These are phyloP conservation scores for Aspergillus pseudotamarii DNA, from an alignment of 2,329 filamentous ascomycete species.

Conservation along the genomic window DNA sequence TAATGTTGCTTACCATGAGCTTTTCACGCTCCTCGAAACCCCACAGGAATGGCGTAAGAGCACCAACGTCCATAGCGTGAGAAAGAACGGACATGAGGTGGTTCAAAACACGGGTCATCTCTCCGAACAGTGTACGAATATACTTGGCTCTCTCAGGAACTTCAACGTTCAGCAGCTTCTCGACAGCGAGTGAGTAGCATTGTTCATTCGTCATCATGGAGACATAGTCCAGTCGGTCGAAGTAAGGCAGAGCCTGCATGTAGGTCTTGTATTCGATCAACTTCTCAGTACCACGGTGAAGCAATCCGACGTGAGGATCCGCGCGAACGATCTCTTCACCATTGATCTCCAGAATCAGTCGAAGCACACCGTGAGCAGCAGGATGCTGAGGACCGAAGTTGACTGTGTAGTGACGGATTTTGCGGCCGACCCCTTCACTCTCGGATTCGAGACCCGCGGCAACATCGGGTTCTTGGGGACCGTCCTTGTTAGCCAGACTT, in stretches of 20 bases:
- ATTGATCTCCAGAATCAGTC: slow-evolving; percentile 94
- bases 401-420: slow-evolving; percentile 98
- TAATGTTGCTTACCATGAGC: slow-evolving; percentile 75
- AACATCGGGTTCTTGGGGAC: slow-evolving; percentile 42
- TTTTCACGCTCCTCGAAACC: slow-evolving; percentile 99
- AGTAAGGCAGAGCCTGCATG: slow-evolving; percentile 96
- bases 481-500: slow-evolving; percentile 45
- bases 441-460: slow-evolving; percentile 53
- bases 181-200: slow-evolving; percentile 90
- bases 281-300: slow-evolving; percentile 98
- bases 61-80: slow-evolving; percentile 98
- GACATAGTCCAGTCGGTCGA: slow-evolving; percentile 97
- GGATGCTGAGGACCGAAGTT: slow-evolving; percentile 99
- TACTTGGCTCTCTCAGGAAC: slow-evolving; percentile 94
- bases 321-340: slow-evolving; percentile 96
- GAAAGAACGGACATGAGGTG: slow-evolving; percentile 97
- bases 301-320: slow-evolving; percentile 93
- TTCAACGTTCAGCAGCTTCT: slow-evolving; percentile 97
- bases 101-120: slow-evolving; percentile 92
- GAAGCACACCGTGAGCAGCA: slow-evolving; percentile 95
- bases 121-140: slow-evolving; percentile 93
- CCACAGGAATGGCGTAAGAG: slow-evolving; percentile 97
- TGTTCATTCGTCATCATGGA: slow-evolving; percentile 99
- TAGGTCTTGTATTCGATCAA: slow-evolving; percentile 99
- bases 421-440: slow-evolving; percentile 59